phyloP scores from a whole-genome alignment of 2,329 filamentous ascomycete genomes.

The Fragosphaeria purpurea region DNA sequence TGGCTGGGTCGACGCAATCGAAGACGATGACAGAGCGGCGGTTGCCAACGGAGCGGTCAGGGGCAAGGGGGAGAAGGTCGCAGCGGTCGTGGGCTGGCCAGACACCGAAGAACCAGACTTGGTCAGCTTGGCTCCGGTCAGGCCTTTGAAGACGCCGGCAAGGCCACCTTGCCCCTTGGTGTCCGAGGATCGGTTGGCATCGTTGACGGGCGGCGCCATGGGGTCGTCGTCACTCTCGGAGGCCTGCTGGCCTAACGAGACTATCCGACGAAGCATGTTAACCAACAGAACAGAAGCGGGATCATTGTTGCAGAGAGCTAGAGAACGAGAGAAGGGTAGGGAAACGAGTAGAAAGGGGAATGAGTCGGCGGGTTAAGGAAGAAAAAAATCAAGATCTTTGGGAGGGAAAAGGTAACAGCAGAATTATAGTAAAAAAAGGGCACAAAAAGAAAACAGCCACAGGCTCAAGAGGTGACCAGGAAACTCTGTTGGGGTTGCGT shows the following conservation, averaged over 20 bases:
- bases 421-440: background rate
- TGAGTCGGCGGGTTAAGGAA: background rate
- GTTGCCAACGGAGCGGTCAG: slow-evolving; percentile 17
- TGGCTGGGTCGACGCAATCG: slow-evolving; percentile 17
- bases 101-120: slow-evolving; percentile 27
- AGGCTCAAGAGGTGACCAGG: background rate
- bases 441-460: background rate
- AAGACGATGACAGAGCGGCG: slow-evolving; percentile 23
- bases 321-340: background rate
- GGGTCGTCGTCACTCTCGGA: slow-evolving; percentile 35
- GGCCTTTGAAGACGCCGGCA: slow-evolving; percentile 53
- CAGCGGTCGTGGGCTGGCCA: background rate
- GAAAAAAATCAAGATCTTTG: background rate
- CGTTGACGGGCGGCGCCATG: slow-evolving; percentile 53
- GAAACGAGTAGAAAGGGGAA: background rate
- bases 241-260: slow-evolving; percentile 32
- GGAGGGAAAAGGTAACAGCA: background rate
- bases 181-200: slow-evolving; percentile 46
- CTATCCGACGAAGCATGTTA: slow-evolving; percentile 35
- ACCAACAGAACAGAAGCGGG: slow-evolving; percentile 5
- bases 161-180: slow-evolving; percentile 45
- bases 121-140: slow-evolving; percentile 44
- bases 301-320: background rate
- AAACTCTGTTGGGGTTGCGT: too few species aligned
- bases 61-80: slow-evolving; percentile 1